phyloP scores from a whole-genome alignment of 1,284 basidiomycete species.

The Pseudozyma sp. region DNA sequence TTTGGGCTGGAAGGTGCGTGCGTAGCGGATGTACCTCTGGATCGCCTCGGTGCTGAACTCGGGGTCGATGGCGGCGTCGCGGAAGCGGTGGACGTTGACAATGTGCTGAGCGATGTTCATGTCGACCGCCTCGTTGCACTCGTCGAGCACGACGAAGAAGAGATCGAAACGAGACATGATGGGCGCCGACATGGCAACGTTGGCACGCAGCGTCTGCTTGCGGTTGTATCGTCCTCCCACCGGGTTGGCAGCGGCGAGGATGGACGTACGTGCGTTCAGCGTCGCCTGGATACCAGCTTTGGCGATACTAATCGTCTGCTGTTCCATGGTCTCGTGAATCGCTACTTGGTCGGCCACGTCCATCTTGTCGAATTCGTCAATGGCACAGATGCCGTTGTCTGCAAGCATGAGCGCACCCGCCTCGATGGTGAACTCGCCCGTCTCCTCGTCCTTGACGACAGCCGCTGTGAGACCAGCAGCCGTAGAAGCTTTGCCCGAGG shows the following conservation, averaged over 20 bases:
- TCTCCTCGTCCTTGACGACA: constrained; percentile 98
- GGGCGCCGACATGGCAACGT: constrained; percentile 97
- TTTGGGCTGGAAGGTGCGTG: constrained; percentile 86
- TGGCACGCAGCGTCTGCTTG: constrained; percentile 91
- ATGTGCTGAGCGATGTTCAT: constrained; percentile 95
- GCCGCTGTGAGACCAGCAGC: constrained; percentile 98
- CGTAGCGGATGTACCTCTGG: constrained; percentile 96
- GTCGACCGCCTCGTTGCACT: constrained; percentile 93
- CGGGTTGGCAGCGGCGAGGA: constrained; percentile 97
- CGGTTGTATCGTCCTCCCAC: constrained; percentile 95
- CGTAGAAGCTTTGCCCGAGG: constrained; percentile 97
- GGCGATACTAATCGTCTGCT: constrained; percentile 98
- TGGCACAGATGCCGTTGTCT: constrained; percentile 99
- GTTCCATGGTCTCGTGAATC: constrained; percentile 99
- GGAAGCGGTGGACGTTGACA: constrained; percentile 95
- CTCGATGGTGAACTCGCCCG: constrained; percentile 99
- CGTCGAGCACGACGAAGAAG: constrained; percentile 98
- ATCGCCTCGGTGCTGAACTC: constrained; percentile 97
- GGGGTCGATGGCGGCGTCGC: constrained; percentile 91
- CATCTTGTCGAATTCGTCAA: constrained; percentile 99
- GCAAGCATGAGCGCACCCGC: constrained; percentile 95
- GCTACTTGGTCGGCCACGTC: constrained; percentile 97
- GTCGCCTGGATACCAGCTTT: constrained; percentile 99
- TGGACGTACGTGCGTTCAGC: constrained; percentile 95
- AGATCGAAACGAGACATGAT: constrained; percentile 99